phyloP scores from a whole-genome alignment of 2,329 filamentous ascomycete genomes.

The Niveomyces coronatus region DNA sequence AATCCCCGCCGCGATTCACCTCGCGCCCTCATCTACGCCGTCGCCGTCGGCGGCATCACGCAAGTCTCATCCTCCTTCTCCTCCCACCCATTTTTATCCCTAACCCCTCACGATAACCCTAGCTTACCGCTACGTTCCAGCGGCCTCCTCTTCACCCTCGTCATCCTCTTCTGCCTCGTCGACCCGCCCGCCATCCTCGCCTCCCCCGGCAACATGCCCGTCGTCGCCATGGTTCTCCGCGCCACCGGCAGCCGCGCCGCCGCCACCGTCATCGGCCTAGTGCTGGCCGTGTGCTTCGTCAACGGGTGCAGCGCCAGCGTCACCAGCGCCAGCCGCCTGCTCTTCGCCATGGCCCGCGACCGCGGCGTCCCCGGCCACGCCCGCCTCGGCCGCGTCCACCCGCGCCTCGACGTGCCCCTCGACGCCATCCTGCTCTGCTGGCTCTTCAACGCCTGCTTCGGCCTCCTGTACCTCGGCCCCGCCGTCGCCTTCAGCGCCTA shows the following conservation, averaged over 20 bases:
- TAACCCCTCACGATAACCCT: not conserved
- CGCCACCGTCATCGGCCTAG: constrained; percentile 29
- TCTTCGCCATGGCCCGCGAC: constrained; percentile 37
- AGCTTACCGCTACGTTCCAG: constrained; percentile 12
- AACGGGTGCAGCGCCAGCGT: constrained; percentile 35
- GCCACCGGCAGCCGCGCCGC: constrained; percentile 28
- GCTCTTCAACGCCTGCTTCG: constrained; percentile 34
- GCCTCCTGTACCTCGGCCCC: constrained; percentile 35
- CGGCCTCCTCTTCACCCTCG: constrained; percentile 27
- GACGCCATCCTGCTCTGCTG: constrained; percentile 29
- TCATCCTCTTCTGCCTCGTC: constrained; percentile 31
- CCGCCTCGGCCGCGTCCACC: constrained; percentile 27
- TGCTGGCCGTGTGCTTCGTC: constrained; percentile 33
- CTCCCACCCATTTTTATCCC: not conserved
- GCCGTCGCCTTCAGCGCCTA: constrained; percentile 37
- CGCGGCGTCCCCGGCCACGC: constrained; percentile 24
- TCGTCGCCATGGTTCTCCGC: constrained; percentile 34
- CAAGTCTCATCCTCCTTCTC: constrained; percentile 17
- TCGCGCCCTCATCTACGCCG: constrained; percentile 31
- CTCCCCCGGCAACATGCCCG: constrained; percentile 32
- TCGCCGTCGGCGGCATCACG: constrained; percentile 32
- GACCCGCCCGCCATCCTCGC: constrained; percentile 25
- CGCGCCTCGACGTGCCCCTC: constrained; percentile 30
- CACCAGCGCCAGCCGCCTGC: constrained; percentile 31
- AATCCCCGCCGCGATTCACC: constrained; percentile 29